These are phyloP conservation scores for Chlorella sp. DNA, from an alignment of 139 green algal species.

Conservation along the genomic window DNA sequence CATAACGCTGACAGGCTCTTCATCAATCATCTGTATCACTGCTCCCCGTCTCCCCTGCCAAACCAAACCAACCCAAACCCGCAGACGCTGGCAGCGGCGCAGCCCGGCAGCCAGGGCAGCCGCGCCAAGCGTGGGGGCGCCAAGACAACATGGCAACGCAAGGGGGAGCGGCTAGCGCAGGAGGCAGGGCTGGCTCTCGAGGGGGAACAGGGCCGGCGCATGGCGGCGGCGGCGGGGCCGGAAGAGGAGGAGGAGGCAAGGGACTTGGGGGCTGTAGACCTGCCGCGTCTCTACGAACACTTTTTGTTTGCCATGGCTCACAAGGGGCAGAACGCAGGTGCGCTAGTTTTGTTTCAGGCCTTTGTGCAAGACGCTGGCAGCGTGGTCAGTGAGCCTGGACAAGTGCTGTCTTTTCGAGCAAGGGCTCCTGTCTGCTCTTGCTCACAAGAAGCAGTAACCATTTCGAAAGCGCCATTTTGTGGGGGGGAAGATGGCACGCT, in stretches of 20 bases:
- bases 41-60: background rate
- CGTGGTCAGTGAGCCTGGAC: too few species aligned
- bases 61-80: background rate
- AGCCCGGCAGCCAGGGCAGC: conserved; percentile 5
- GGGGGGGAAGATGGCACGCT: too few species aligned
- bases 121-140: background rate
- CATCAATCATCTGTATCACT: too few species aligned
- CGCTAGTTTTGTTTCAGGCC: background rate
- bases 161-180: background rate
- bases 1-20: too few species aligned
- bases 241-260: background rate
- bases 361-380: too few species aligned
- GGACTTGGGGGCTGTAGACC: background rate
- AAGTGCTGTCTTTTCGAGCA: too few species aligned
- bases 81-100: background rate
- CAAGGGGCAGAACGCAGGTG: conserved; percentile 7
- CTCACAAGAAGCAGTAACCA: too few species aligned
- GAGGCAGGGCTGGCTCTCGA: background rate
- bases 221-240: background rate
- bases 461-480: too few species aligned
- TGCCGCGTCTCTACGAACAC: conserved; percentile 26
- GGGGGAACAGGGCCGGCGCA: background rate
- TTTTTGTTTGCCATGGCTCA: conserved; percentile 25
- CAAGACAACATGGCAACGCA: background rate
- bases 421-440: too few species aligned